A percentile compares a stretch with the other conserved stretches of the same genome.
These are phyloP conservation scores for Erodium trifolium DNA, from an alignment of 441 rosid genomes.

Conservation along the genomic window DNA sequence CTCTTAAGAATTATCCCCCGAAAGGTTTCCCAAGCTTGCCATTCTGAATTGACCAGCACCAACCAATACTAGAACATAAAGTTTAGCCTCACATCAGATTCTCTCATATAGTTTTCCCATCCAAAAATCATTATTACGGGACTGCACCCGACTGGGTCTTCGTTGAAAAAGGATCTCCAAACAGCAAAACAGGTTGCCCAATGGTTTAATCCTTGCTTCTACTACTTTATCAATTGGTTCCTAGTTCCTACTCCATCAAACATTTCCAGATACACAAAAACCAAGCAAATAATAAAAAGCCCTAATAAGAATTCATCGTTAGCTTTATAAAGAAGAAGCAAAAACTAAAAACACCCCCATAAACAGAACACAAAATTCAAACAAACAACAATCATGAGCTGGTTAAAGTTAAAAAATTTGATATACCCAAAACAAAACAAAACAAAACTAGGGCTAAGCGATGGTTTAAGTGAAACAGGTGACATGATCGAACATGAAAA, in stretches of 20 bases:
- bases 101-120: background rate
- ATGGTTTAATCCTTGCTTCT: background rate
- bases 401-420: background rate
- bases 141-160: background rate
- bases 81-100: background rate
- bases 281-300: background rate
- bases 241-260: background rate
- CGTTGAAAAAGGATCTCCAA: background rate
- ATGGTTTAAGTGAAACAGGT: background rate
- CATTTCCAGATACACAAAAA: background rate
- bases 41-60: background rate
- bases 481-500: background rate
- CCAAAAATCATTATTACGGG: background rate
- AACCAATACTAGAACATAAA: background rate
- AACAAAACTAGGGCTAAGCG: background rate
- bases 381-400: background rate
- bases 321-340: too few species aligned
- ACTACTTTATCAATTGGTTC: background rate
- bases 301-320: background rate
- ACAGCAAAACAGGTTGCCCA: background rate
- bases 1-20: background rate
- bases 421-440: background rate
- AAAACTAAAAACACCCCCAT: background rate
- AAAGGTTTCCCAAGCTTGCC: background rate
- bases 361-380: background rate